phyloP scores from a whole-genome alignment of 2,329 filamentous ascomycete genomes.

The Periglandula ipomoeae region DNA sequence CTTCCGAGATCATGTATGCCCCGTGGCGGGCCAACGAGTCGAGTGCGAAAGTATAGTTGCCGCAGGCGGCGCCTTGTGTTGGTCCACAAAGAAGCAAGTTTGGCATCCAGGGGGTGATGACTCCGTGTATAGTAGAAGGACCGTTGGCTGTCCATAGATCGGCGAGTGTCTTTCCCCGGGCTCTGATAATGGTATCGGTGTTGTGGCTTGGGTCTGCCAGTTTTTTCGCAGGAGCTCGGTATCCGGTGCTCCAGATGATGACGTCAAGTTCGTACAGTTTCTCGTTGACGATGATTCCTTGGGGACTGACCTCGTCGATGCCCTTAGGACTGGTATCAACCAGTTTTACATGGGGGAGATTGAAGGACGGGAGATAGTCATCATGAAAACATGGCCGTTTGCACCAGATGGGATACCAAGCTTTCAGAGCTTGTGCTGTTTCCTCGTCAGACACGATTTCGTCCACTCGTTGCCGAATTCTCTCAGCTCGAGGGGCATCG shows the following conservation, averaged over 20 bases:
- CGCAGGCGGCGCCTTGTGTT: constrained; percentile 29
- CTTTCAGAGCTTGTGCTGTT: constrained; percentile 43
- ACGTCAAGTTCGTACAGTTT: constrained; percentile 37
- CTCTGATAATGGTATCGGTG: constrained; percentile 23
- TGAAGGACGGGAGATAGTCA: constrained; percentile 50
- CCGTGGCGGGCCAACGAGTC: constrained; percentile 31
- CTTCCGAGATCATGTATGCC: constrained; percentile 26
- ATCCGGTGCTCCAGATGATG: constrained; percentile 26
- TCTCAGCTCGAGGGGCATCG: constrained; percentile 33
- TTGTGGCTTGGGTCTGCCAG: constrained; percentile 17
- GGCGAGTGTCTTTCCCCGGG: constrained; percentile 34
- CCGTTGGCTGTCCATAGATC: constrained; percentile 34
- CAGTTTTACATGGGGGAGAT: constrained; percentile 46
- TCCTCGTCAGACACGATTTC: constrained; percentile 40
- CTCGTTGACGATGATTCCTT: constrained; percentile 37
- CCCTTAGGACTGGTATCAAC: constrained; percentile 50
- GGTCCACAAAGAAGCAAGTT: constrained; percentile 42
- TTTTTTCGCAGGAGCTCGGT: constrained; percentile 20
- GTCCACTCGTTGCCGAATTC: constrained; percentile 37
- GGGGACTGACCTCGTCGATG: constrained; percentile 33
- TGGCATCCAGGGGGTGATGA: constrained; percentile 38
- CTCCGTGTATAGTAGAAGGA: constrained; percentile 42
- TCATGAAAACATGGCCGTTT: constrained; percentile 56
- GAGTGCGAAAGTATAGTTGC: constrained; percentile 28
- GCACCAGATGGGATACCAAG: constrained; percentile 54